These are phyloP conservation scores for Colletotrichum tropicicola DNA, from an alignment of 2,329 filamentous ascomycete species.

Conservation along the genomic window DNA sequence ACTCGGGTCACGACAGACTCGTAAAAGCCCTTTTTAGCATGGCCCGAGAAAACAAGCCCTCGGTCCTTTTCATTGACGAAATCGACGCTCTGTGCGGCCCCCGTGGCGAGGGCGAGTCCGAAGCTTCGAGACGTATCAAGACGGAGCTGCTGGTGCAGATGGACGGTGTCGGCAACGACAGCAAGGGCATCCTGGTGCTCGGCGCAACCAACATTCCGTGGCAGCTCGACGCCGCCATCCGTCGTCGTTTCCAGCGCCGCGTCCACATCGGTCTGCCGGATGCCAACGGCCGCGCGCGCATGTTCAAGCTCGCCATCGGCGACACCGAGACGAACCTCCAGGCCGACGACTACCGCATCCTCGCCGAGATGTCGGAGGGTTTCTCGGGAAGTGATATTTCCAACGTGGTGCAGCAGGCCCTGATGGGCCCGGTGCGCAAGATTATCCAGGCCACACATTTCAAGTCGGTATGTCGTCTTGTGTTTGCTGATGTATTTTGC, in stretches of 20 bases:
- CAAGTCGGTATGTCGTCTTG: constrained; percentile 73
- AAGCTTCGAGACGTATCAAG: constrained; percentile 97
- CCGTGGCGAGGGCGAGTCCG: constrained; percentile 92
- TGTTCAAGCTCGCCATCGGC: constrained; percentile 97
- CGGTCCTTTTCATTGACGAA: constrained; percentile 99
- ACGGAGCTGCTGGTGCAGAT: constrained; percentile 98
- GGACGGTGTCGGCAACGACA: constrained; percentile 98
- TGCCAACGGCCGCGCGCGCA: constrained; percentile 83
- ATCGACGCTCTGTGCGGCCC: constrained; percentile 96
- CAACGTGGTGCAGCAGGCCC: constrained; percentile 93
- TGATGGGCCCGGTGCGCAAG: constrained; percentile 97
- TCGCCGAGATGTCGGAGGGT: constrained; percentile 87
- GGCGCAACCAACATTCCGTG: constrained; percentile 98
- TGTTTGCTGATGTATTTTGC: background rate
- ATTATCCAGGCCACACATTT: constrained; percentile 98
- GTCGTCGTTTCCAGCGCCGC: constrained; percentile 92
- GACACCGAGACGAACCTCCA: constrained; percentile 88
- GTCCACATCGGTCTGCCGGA: constrained; percentile 97
- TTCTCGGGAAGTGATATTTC: constrained; percentile 97
- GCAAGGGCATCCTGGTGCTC: constrained; percentile 90
- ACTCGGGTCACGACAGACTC: constrained; percentile 62
- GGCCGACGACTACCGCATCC: constrained; percentile 78
- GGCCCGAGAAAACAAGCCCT: constrained; percentile 97
- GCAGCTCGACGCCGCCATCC: constrained; percentile 96
- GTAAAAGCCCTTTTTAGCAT: constrained; percentile 98